phyloP scores from a whole-genome alignment of 2,329 filamentous ascomycete species.

The Fusarium sulawesiense region DNA sequence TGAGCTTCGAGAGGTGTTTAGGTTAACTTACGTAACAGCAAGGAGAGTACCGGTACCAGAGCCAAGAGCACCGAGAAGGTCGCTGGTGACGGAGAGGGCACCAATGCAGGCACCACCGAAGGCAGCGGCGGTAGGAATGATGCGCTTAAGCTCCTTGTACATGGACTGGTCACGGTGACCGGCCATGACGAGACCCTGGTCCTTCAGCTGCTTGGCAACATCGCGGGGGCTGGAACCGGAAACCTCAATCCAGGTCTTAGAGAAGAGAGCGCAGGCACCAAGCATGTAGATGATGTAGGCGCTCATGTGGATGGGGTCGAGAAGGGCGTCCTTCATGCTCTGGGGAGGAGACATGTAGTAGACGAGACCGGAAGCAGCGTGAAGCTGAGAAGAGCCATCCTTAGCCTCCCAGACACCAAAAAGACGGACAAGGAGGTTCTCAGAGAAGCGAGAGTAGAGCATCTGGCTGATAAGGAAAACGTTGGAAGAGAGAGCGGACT shows the following conservation, averaged over 20 bases:
- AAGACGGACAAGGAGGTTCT: constrained; percentile 97
- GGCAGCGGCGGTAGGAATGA: constrained; percentile 96
- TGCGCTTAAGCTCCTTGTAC: constrained; percentile 99
- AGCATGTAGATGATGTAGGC: constrained; percentile 99
- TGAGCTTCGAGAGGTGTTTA: background rate
- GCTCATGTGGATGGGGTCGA: constrained; percentile 96
- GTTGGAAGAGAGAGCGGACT: constrained; percentile 98
- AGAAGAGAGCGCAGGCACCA: constrained; percentile 96
- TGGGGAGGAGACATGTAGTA: constrained; percentile 99
- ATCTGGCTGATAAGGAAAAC: constrained; percentile 99
- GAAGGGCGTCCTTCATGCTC: constrained; percentile 95
- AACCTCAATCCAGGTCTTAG: constrained; percentile 99
- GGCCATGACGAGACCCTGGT: constrained; percentile 99
- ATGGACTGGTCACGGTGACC: constrained; percentile 99
- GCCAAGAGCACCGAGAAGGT: constrained; percentile 94
- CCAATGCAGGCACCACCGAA: constrained; percentile 99
- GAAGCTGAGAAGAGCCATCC: constrained; percentile 95
- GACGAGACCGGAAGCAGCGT: constrained; percentile 90
- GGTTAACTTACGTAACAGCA: constrained; percentile 88
- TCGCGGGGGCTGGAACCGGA: constrained; percentile 97
- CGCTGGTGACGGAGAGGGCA: constrained; percentile 93
- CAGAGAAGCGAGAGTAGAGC: constrained; percentile 98
- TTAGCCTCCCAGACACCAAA: constrained; percentile 98
- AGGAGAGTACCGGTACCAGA: constrained; percentile 97
- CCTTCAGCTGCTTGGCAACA: constrained; percentile 99